Evolutionary conservation across 108 stramenopile species (phyloP).

Genomic region (Pseudonitzschia multiseries): DNA sequence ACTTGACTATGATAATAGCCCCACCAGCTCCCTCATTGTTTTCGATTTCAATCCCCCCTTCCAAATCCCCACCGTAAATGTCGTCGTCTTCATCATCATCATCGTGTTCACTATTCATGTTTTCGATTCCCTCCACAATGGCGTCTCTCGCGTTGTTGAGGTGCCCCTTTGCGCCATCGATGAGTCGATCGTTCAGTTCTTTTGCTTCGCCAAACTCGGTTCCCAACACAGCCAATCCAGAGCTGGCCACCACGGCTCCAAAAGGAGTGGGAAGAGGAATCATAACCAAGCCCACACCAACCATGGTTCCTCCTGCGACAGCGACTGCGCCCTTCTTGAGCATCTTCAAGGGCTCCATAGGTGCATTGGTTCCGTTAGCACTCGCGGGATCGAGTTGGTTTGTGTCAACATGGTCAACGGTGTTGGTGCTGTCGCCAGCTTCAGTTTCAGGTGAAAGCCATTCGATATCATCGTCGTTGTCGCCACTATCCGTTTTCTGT

Average conservation of each 20-base stretch:
- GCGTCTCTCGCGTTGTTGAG: constrained; percentile 18
- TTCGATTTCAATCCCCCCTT: neutral
- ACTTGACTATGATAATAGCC: neutral
- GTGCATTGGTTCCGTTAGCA: neutral
- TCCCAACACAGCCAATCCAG: constrained; percentile 52
- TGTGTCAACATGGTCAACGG: no score
- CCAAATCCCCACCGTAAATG: neutral
- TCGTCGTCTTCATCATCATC: neutral
- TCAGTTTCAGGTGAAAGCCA: constrained; percentile 9
- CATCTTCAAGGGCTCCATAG: constrained; percentile 13
- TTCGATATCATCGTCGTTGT: constrained; percentile 2
- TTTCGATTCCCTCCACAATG: constrained; percentile 26
- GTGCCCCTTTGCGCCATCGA: constrained; percentile 26
- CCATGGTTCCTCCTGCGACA: constrained; percentile 47
- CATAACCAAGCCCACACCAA: constrained; percentile 46
- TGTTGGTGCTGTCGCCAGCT: constrained; percentile 1
- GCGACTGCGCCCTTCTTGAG: constrained; percentile 54
- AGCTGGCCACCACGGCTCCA: constrained; percentile 43
- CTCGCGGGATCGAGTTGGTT: neutral
- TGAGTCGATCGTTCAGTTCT: constrained; percentile 31
- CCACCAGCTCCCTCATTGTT: constrained; percentile 4
- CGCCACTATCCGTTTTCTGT: neutral
- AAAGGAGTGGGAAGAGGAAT: constrained; percentile 56
- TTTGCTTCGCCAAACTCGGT: constrained; percentile 45
- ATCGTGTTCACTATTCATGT: constrained; percentile 13